These are phyloP conservation scores for Spencermartinsiella ligniputridi DNA, from an alignment of 1,139 yeast species.

Conservation along the genomic window DNA sequence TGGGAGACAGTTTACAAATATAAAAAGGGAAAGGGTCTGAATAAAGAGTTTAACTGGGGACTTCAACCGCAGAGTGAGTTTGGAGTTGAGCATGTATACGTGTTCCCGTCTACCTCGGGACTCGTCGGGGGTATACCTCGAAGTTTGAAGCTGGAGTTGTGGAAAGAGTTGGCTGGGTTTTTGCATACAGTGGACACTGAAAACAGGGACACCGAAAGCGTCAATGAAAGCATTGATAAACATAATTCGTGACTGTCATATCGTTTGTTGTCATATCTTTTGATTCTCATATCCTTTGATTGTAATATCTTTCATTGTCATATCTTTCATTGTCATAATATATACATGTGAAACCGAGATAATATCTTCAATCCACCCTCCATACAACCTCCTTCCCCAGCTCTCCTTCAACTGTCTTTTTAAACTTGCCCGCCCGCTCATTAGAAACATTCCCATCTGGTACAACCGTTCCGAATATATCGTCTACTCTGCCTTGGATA, in stretches of 20 bases:
- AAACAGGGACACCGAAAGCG: too few species aligned
- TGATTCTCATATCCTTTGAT: too few species aligned
- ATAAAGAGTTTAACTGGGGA: conserved; percentile 48
- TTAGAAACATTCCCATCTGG: conserved; percentile 29
- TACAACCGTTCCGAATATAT: conserved; percentile 29
- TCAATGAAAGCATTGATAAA: too few species aligned
- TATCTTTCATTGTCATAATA: too few species aligned
- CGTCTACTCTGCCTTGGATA: conserved; percentile 34
- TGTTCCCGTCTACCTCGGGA: conserved; percentile 74
- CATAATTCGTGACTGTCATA: too few species aligned
- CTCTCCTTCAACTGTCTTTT: conserved; percentile 20
- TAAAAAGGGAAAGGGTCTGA: conserved; percentile 27
- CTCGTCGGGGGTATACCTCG: conserved; percentile 54
- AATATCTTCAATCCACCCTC: background rate
- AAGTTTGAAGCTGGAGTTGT: conserved; percentile 44
- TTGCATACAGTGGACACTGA: too few species aligned
- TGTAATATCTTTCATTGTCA: too few species aligned
- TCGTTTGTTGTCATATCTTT: too few species aligned
- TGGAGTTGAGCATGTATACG: conserved; percentile 39
- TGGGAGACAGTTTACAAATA: conserved; percentile 57
- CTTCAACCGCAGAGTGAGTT: conserved; percentile 35
- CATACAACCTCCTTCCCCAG: conserved; percentile 4
- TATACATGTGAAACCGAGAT: too few species aligned
- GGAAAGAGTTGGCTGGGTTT: conserved; percentile 40
- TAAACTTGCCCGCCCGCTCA: conserved; percentile 18